These are phyloP conservation scores for Metschnikowia proteae DNA, from an alignment of 805 yeast genomes.

Conservation along the genomic window DNA sequence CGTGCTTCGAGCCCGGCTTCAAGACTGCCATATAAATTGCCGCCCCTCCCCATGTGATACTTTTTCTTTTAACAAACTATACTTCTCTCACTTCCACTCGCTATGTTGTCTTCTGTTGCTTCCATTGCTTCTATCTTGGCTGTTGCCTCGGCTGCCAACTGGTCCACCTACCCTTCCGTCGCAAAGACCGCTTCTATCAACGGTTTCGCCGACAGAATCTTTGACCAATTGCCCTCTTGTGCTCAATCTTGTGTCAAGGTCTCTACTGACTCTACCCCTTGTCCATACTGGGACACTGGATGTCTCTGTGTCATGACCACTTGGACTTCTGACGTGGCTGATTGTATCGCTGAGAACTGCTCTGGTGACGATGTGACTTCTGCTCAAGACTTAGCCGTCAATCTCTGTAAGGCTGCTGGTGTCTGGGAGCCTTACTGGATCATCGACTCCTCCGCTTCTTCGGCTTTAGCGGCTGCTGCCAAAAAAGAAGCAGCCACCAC, in stretches of 20 bases:
- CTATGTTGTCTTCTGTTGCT: conserved; percentile 14
- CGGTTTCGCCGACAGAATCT: conserved; percentile 40
- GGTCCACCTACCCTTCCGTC: conserved; percentile 32
- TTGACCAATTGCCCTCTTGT: conserved; percentile 32
- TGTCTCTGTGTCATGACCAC: conserved; percentile 42
- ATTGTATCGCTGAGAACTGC: conserved; percentile 28
- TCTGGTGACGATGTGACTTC: conserved; percentile 28
- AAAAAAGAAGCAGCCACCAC: conserved; percentile 13
- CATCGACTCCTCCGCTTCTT: conserved; percentile 23
- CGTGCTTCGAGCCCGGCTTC: too few relatives aligned
- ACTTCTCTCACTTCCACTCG: not conserved
- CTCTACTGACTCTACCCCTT: conserved; percentile 36
- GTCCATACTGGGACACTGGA: conserved; percentile 47
- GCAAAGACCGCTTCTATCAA: conserved; percentile 39
- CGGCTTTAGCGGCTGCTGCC: conserved; percentile 25
- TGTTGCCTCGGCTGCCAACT: conserved; percentile 18
- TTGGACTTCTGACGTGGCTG: conserved; percentile 32
- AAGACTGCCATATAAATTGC: not conserved
- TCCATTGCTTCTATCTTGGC: conserved; percentile 18
- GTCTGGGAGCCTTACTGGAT: conserved; percentile 34
- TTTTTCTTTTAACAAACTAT: not conserved
- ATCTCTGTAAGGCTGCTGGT: conserved; percentile 34
- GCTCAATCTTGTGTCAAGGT: conserved; percentile 33
- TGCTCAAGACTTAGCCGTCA: conserved; percentile 30
- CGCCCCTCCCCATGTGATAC: not conserved